Evolutionary conservation across 2,329 filamentous ascomycete species (phyloP).

Genomic region (Cryphonectria parasitica): DNA sequence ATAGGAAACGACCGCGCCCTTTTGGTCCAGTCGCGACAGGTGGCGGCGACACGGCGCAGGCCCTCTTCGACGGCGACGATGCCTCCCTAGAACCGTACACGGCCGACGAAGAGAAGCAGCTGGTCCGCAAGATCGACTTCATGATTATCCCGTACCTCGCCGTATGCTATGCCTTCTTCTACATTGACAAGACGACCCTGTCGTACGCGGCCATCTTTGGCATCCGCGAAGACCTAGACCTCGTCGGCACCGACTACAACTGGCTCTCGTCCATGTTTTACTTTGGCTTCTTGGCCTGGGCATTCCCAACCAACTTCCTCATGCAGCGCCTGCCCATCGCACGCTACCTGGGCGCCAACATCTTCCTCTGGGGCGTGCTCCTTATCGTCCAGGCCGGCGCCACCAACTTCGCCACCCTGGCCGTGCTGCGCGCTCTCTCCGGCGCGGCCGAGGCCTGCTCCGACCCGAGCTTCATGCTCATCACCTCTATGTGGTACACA

Average conservation of each 20-base stretch:
- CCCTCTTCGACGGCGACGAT: constrained; percentile 18
- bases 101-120: constrained; percentile 20
- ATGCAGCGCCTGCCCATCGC: constrained; percentile 40
- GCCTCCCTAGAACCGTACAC: constrained; percentile 17
- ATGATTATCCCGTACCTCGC: constrained; percentile 27
- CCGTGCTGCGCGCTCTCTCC: constrained; percentile 61
- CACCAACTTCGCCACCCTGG: constrained; percentile 58
- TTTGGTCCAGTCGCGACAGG: constrained; percentile 6
- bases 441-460: constrained; percentile 47
- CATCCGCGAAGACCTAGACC: constrained; percentile 59
- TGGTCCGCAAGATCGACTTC: constrained; percentile 28
- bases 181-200: constrained; percentile 54
- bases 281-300: constrained; percentile 47
- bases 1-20: constrained; percentile 1
- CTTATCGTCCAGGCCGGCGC: constrained; percentile 57
- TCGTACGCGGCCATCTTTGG: constrained; percentile 69
- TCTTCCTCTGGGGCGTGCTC: constrained; percentile 59
- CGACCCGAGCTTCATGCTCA: constrained; percentile 40
- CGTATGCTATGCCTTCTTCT: constrained; percentile 29
- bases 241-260: constrained; percentile 62
- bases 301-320: constrained; percentile 38
- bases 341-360: constrained; percentile 47
- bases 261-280: constrained; percentile 60
- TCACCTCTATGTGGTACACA: constrained; percentile 28
- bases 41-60: constrained; percentile 20